Base-by-base conservation (phyloP, 371 early-diverging fungal genomes). In the Entomophthora muscae region DNA sequence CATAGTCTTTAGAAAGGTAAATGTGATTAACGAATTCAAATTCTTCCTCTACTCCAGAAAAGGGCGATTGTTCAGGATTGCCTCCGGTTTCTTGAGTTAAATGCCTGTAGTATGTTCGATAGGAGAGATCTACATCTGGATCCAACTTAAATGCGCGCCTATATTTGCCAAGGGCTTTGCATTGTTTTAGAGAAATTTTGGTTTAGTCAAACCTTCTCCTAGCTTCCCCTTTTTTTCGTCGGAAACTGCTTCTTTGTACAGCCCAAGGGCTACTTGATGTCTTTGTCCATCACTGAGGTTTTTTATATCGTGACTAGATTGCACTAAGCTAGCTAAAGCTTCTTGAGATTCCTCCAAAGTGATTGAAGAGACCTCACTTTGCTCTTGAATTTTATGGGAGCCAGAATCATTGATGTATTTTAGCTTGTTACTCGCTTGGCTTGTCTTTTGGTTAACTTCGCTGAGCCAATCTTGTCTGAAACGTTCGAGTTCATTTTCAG, bases 101-200 rank as follows among this genome's bases (percentile, higher is more conserved):
- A 53, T 61, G 68, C 32, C 71, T 72, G 63, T 68, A 74, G 57
- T 74, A 71, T 24, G 66, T 68, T 30, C 71, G 73, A 65, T 76
- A 80, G 3, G 58, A 68, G 67, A 64, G 57, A 65, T 79, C 79
- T 2, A 77, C 69, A 64, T 76, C 68, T 1, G 74, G 71, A 66
- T 79, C 72, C 52, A 78, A 53, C 63, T 74, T 74, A 58, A 79
- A 79, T 22, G 81, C 81, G 55, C 71, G 73, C 24, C 76, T 71
- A 66, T 81, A 81, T 32, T 68, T 54, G 12, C 66, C 71, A n/a
- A 81, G 56, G 31, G 81, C 81, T 80, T 52, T 22, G 21, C 23
- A 32, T 32, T n/a, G n/a, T 57, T 24, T 58, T 51, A 31, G 56
- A 31, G 10, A 3, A 28, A 29, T 33, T 58, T 51, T 12, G 28